Percentiles rank a stretch among this genome's conserved stretches.
Conservation (phyloP, 768 basidiomycete species). For the Tulasnella sp. region DNA sequence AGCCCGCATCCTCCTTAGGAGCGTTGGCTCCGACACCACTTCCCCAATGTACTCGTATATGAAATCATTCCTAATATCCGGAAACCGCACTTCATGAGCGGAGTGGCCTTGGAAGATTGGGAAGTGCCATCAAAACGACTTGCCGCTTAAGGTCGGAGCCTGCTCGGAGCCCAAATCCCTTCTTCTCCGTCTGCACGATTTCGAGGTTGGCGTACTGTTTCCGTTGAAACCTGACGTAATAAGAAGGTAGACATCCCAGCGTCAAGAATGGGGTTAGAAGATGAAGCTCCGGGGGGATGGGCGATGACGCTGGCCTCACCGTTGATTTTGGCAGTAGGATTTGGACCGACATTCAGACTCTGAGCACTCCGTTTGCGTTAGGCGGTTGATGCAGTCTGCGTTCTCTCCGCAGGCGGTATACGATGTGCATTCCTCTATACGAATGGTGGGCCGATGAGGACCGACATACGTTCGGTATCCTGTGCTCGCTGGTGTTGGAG, state of each 20-base stretch:
- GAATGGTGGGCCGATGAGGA: conserved; percentile 10
- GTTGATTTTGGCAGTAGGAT: conserved; percentile 85
- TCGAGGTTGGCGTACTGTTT: conserved; percentile 84
- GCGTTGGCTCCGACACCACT: conserved; percentile 82
- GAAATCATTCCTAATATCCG: conserved; percentile 70
- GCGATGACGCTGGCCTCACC: conserved; percentile 56
- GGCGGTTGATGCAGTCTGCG: conserved; percentile 95
- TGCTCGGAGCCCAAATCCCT: conserved; percentile 91
- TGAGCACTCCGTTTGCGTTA: conserved; percentile 97
- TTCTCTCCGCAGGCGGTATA: conserved; percentile 78
- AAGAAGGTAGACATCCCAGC: conserved; percentile 19
- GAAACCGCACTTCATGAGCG: conserved; percentile 20
- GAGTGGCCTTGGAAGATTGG: background rate
- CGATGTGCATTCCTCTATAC: conserved; percentile 39
- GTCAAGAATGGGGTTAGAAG: background rate
- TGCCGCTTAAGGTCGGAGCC: conserved; percentile 49
- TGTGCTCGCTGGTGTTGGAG: background rate
- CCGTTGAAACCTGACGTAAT: conserved; percentile 71
- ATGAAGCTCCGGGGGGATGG: conserved; percentile 30
- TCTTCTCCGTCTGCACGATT: conserved; percentile 92
- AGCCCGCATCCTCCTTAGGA: conserved; percentile 91
- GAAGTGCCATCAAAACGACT: conserved; percentile 40
- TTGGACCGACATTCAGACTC: conserved; percentile 82
- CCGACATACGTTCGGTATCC: conserved; percentile 33
- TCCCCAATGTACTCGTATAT: conserved; percentile 99